Evolutionary conservation across 78 protist species (phyloP), one percentile per base, ranked within the genome.

Genomic region (Dictyostelium firmibasis): DNA sequence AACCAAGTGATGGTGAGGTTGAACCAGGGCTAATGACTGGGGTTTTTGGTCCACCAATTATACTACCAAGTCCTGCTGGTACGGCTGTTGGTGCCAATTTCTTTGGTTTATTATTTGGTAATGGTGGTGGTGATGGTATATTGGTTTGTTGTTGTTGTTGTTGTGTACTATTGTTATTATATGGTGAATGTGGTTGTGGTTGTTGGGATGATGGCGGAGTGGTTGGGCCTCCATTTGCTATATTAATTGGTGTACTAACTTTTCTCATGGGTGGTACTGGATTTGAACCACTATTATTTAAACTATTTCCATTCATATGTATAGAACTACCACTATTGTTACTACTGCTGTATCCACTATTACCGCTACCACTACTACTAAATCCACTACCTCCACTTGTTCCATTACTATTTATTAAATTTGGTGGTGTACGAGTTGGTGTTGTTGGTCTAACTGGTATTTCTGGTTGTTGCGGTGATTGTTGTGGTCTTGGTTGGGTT

Each of bases 401-500:
- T 11, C 50, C 50, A 47, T 41, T 84, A 53, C 41, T 70, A 70
- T n/a, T n/a, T 70, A n/a, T 70, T 44, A 25, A 27, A 36, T 57
- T 53, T 27, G 85, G 85, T 29, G 70, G 85, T 81, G 85, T n/a
- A 47, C 60, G 85, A 16, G 85, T 38, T 81, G 69, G 44, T 25
- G 57, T 29, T 20, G 69, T 25, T 76, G 33, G 83, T 76, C 35
- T n/a, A 20, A 1, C 44, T 76, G 47, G 69, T 50, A 47, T 20
- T 47, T 38, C 33, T 29, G 60, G 69, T 77, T 77, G 83, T 77
- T 43, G 43, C 35, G 5, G 31, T 29, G 10, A 53, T 75, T 75
- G 79, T 64, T 33, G 83, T 81, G 94, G 94, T 62, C 94, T 50
- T 41, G 94, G 87, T 69, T 89, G 94, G 0, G 94, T 81, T 41